Conservation (phyloP, 2,329 filamentous ascomycete species). For the Monosporascus sp. region DNA sequence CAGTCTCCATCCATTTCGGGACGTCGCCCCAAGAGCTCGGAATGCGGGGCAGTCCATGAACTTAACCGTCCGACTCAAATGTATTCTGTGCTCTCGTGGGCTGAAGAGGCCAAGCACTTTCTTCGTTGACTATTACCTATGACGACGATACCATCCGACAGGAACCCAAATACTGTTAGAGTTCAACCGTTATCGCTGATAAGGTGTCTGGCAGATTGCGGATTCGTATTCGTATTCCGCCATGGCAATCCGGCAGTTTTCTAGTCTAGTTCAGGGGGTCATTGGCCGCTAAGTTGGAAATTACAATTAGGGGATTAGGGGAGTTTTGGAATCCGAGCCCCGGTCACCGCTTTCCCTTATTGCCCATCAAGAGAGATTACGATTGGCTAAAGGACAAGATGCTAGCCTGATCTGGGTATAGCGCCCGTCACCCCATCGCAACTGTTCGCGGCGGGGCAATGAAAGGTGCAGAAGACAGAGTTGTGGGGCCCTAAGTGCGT, state of each 20-base stretch:
- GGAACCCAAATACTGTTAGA: too few species aligned
- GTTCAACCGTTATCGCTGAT: too few species aligned
- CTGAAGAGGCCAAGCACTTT: too few species aligned
- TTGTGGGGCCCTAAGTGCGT: too few species aligned
- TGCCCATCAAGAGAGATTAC: neutral
- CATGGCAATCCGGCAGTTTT: neutral
- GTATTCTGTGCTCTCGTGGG: too few species aligned
- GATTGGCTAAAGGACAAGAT: neutral
- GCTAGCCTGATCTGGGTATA: neutral
- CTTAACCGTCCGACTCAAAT: too few species aligned
- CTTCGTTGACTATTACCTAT: too few species aligned
- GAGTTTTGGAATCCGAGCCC: neutral
- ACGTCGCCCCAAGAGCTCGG: too few species aligned
- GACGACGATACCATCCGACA: too few species aligned
- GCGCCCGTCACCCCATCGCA: neutral
- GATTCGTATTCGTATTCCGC: neutral
- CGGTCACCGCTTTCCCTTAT: neutral
- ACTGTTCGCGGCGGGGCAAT: neutral
- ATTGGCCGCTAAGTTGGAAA: neutral
- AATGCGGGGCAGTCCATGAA: too few species aligned
- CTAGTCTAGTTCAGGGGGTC: neutral
- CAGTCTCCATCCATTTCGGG: too few species aligned
- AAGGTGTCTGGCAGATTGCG: neutral
- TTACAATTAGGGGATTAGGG: neutral
- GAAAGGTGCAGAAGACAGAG: too few species aligned